Conservation (phyloP, 805 yeast species). For the Barnettozyma populi region DNA sequence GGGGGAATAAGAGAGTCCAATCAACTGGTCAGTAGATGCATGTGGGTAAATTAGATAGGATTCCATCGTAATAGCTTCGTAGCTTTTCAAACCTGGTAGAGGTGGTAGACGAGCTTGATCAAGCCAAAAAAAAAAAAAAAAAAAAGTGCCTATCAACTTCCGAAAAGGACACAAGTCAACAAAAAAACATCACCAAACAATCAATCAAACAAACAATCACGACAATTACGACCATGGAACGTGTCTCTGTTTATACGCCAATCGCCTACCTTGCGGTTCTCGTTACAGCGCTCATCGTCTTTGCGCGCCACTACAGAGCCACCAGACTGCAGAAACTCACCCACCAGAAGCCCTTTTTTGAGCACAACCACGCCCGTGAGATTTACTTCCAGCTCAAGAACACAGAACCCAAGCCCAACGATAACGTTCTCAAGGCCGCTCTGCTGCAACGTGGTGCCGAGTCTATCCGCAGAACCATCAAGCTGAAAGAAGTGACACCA, state of each 20-base stretch:
- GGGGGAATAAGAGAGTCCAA: no score
- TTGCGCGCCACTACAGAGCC: conserved; percentile 65
- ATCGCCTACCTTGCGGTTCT: conserved; percentile 68
- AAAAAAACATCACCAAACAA: background rate
- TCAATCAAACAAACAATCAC: background rate
- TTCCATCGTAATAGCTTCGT: no score
- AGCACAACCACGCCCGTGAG: conserved; percentile 57
- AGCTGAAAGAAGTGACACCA: conserved; percentile 73
- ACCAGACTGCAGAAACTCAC: conserved; percentile 45
- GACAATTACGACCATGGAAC: background rate
- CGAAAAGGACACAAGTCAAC: background rate
- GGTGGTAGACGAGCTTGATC: no score
- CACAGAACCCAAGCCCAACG: conserved; percentile 58
- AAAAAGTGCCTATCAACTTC: background rate
- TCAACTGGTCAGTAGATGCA: no score
- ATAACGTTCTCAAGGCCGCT: conserved; percentile 69
- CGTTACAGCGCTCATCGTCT: conserved; percentile 58
- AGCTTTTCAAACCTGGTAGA: no score
- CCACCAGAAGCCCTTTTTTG: conserved; percentile 68
- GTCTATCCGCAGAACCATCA: conserved; percentile 76
- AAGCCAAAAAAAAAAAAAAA: background rate
- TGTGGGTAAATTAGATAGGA: no score
- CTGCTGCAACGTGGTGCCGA: conserved; percentile 74
- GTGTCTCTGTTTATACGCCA: conserved; percentile 62
- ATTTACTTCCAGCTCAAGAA: conserved; percentile 55